phyloP scores from a whole-genome alignment of 1,139 yeast species.

The Protomyces inundatus region DNA sequence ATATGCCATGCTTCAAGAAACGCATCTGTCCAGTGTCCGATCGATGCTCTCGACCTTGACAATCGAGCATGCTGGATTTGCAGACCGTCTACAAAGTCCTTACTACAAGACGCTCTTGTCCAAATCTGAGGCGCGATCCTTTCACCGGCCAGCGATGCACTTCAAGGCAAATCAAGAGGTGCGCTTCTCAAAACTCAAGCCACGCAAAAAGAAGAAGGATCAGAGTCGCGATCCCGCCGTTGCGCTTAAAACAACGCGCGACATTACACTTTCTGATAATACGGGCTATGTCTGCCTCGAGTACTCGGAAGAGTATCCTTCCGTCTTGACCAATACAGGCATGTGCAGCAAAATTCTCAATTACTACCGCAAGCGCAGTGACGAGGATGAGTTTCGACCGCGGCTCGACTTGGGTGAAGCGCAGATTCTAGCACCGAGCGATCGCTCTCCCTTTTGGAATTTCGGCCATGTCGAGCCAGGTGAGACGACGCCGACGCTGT shows the following conservation, averaged over 20 bases:
- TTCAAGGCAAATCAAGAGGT: constrained; percentile 74
- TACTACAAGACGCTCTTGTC: constrained; percentile 75
- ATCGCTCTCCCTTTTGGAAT: constrained; percentile 96
- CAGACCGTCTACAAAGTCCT: constrained; percentile 81
- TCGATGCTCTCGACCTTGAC: constrained; percentile 85
- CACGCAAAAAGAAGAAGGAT: constrained; percentile 77
- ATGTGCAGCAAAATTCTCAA: constrained; percentile 94
- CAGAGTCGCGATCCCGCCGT: constrained; percentile 56
- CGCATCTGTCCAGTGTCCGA: constrained; percentile 86
- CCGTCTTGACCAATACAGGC: constrained; percentile 79
- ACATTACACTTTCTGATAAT: constrained; percentile 77
- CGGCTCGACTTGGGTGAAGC: constrained; percentile 90
- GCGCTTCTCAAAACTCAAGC: constrained; percentile 66
- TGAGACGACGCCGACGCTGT: constrained; percentile 84
- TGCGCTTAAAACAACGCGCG: constrained; percentile 57
- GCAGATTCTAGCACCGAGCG: constrained; percentile 89
- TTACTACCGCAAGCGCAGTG: constrained; percentile 77
- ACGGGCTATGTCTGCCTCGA: constrained; percentile 75
- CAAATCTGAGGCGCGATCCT: constrained; percentile 64
- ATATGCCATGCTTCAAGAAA: constrained; percentile 74
- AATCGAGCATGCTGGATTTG: constrained; percentile 89
- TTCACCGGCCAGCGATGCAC: constrained; percentile 72
- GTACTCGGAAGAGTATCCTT: constrained; percentile 84
- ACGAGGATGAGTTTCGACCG: constrained; percentile 81
- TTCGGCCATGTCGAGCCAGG: constrained; percentile 97